Conservation (phyloP, 208 protist genomes). For the Crithidia sp. region DNA sequence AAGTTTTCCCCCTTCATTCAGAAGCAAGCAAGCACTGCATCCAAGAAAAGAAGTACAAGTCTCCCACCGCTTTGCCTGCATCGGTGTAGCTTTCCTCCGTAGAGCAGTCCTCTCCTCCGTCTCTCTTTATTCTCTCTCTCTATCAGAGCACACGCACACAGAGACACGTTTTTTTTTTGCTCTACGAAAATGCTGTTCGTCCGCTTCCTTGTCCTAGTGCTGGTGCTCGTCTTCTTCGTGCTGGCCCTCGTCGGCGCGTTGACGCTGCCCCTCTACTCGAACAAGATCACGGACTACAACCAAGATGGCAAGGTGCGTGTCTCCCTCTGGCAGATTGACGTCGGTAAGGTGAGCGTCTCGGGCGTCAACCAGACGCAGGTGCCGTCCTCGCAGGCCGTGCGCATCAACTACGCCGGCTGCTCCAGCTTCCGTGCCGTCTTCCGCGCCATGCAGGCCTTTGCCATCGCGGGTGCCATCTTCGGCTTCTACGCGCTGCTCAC, state of each 20-base stretch:
- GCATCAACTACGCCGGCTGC: conserved; percentile 59
- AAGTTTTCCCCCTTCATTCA: neutral
- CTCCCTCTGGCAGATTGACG: conserved; percentile 41
- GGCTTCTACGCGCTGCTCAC: conserved; percentile 53
- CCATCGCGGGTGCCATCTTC: conserved; percentile 48
- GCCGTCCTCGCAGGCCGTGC: conserved; percentile 27
- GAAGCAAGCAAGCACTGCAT: too few relatives aligned
- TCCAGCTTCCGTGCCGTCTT: conserved; percentile 38
- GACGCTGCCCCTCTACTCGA: conserved; percentile 41
- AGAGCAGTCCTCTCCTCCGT: too few relatives aligned
- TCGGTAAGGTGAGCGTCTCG: conserved; percentile 24
- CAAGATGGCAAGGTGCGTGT: conserved; percentile 41
- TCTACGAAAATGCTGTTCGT: conserved; percentile 31
- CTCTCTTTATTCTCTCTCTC: too few relatives aligned
- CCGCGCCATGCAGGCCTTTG: conserved; percentile 46
- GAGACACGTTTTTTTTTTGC: too few relatives aligned
- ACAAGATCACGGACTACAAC: conserved; percentile 25
- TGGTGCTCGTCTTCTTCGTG: conserved; percentile 39
- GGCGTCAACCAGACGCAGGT: conserved; percentile 20
- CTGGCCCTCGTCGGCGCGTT: conserved; percentile 49
- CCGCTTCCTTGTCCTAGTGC: conserved; percentile 39
- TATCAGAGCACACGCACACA: too few relatives aligned
- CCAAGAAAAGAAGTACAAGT: too few relatives aligned
- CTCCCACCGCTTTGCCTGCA: too few relatives aligned
- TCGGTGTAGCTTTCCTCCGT: too few relatives aligned